phyloP scores from a whole-genome alignment of 1,139 yeast species.

The Zygosaccharomyces sapae region DNA sequence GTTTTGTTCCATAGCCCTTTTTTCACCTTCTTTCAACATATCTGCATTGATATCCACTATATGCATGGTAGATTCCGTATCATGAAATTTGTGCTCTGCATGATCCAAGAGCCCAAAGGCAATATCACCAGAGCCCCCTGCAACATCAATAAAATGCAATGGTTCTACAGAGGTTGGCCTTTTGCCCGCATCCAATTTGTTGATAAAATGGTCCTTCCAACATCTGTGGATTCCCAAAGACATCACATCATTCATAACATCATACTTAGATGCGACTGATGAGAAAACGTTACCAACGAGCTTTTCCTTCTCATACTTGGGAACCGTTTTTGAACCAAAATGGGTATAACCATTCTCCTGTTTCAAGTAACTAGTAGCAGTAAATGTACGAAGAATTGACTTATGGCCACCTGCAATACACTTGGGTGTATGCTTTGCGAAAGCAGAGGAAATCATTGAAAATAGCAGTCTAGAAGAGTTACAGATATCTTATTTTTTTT shows the following conservation, averaged over 20 bases:
- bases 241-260: slow-evolving; percentile 97
- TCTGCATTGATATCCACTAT: slow-evolving; percentile 94
- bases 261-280: slow-evolving; percentile 91
- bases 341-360: slow-evolving; percentile 49
- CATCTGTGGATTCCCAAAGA: slow-evolving; percentile 89
- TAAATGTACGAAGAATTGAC: slow-evolving; percentile 7
- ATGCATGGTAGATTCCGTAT: slow-evolving; percentile 73
- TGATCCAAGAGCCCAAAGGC: slow-evolving; percentile 93
- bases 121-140: slow-evolving; percentile 98
- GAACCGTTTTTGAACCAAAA: slow-evolving; percentile 86
- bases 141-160: slow-evolving; percentile 86
- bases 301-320: slow-evolving; percentile 75
- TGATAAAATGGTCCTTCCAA: slow-evolving; percentile 91
- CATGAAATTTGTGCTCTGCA: slow-evolving; percentile 76
- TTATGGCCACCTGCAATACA: neutral
- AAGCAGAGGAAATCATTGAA: slow-evolving; percentile 2
- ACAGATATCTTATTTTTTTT: neutral
- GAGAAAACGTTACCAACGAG: slow-evolving; percentile 87
- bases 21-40: slow-evolving; percentile 89
- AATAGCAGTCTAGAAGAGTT: neutral
- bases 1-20: slow-evolving; percentile 54
- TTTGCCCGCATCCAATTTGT: slow-evolving; percentile 87
- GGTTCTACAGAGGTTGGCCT: slow-evolving; percentile 81
- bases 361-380: slow-evolving; percentile 7
- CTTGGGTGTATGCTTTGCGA: neutral